Conservation (phyloP, 331 rosid species). For the Malus hybrid region DNA sequence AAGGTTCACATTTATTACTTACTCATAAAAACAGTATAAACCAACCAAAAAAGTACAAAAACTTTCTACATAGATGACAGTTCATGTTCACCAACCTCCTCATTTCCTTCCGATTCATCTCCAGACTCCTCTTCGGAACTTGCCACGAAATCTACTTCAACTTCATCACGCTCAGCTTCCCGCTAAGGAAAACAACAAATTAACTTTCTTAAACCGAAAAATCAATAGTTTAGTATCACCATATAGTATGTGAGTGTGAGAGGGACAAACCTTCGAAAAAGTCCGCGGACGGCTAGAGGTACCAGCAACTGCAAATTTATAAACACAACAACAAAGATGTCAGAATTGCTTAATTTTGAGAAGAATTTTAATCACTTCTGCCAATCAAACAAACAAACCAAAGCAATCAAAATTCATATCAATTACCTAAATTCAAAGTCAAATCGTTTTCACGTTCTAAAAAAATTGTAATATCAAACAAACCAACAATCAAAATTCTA, state of each 20-base stretch:
- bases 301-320: constrained; percentile 45
- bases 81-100: constrained; percentile 31
- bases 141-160: constrained; percentile 34
- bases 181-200: constrained; percentile 16
- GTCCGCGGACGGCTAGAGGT: constrained; percentile 49
- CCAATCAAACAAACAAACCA: background rate
- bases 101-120: constrained; percentile 42
- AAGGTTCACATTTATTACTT: too few relatives aligned
- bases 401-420: background rate
- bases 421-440: background rate
- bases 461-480: background rate
- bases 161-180: constrained; percentile 32
- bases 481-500: background rate
- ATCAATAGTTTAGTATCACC: background rate
- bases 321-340: background rate
- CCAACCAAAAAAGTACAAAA: background rate
- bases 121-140: constrained; percentile 39
- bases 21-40: background rate
- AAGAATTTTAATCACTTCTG: background rate
- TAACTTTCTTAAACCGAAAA: background rate
- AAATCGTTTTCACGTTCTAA: background rate
- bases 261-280: constrained; percentile 35
- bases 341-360: background rate
- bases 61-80: background rate
- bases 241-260: background rate